A percentile compares a stretch with the other conserved stretches of the same genome.
phyloP scores from a whole-genome alignment of 208 protist species.

The Lotmaria passim region DNA sequence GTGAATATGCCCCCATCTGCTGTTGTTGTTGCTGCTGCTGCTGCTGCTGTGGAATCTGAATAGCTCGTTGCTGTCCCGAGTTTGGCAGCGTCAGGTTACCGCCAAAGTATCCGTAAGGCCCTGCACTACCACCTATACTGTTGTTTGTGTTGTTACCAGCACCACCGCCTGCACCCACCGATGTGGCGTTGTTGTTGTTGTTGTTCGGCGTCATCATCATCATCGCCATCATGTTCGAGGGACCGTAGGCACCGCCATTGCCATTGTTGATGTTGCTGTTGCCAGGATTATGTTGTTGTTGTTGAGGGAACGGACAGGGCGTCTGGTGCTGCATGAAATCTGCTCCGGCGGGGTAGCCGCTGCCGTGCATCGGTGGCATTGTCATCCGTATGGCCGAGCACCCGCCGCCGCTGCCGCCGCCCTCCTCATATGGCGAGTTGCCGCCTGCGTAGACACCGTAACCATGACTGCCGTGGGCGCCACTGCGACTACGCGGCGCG shows the following conservation, averaged over 20 bases:
- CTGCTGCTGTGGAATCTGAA: not conserved
- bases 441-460: constrained; percentile 11
- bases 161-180: too few relatives aligned
- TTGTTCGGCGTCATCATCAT: not conserved
- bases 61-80: not conserved
- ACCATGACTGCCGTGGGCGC: not conserved
- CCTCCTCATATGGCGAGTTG: not conserved
- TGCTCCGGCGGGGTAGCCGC: not conserved
- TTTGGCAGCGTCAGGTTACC: not conserved
- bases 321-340: constrained; percentile 4
- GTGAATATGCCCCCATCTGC: constrained; percentile 1
- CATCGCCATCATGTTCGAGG: not conserved
- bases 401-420: not conserved
- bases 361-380: not conserved
- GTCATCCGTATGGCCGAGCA: not conserved
- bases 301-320: not conserved
- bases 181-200: too few relatives aligned
- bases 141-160: not conserved
- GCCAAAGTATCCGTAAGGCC: constrained; percentile 7
- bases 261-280: not conserved
- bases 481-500: not conserved
- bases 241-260: not conserved
- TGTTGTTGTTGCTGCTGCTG: constrained; percentile 4
- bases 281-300: not conserved
- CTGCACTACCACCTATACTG: not conserved